Evolutionary conservation across 2,329 filamentous ascomycete genomes (phyloP), one percentile per base, ranked within the genome.

Genomic region (Epichloe sylvatica): DNA sequence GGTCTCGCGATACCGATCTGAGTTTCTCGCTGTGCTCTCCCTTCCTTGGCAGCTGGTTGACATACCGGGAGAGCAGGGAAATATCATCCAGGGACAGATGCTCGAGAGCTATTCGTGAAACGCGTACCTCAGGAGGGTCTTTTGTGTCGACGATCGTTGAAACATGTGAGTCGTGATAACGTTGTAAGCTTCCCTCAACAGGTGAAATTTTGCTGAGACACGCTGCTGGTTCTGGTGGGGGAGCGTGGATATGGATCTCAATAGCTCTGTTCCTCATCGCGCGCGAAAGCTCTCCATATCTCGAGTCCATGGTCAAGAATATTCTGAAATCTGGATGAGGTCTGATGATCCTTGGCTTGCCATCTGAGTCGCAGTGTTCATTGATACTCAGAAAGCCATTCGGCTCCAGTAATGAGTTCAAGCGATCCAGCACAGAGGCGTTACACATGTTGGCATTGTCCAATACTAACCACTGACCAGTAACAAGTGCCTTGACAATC

Each of bases 381-480:
- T 96, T 97, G 63, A 98, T 84, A 58, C 86, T 88, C 21, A 98
- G 71, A 54, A 81, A 82, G 1, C 92, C 92, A 59, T 90, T 83
- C 0, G 89, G 90, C 63, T 98, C 92, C 7, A 97, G 82, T 8
- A 98, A 71, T 0, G 92, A 97, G 64, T 98, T 98, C 47, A 98
- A 71, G 53, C 94, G 79, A 66, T 98, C 92, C 9, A 98, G 76
- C 1, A 98, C 92, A 6, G 91, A 95, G 23, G 91, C 84, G 60
- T 85, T 96, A 69, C 94, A 98, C 51, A 98, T 76, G 60, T 98
- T 98, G 52, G 94, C 92, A 65, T 98, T 96, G 66, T 98, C 92
- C 21, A 98, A 79, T 11, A 98, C 83, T 17, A 98, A 74, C 92
- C 92, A 98, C 53, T 89, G 78, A 13, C 92, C 92, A 57, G 83